phyloP scores from a whole-genome alignment of 148 eudicot genomes.

The Rhododendron williamsianum region DNA sequence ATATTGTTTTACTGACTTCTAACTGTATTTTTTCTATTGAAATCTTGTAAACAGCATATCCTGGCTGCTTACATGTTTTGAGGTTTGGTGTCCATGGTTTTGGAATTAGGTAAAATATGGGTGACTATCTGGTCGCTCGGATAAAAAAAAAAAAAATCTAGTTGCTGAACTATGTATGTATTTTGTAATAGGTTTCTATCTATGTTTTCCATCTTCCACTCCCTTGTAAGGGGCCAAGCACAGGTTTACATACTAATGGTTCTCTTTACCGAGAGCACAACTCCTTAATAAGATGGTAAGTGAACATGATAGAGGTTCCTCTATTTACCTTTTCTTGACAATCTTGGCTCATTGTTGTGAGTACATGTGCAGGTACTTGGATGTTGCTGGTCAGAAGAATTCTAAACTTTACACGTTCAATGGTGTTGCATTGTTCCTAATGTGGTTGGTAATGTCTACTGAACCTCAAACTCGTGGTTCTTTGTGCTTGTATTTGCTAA shows the following conservation, averaged over 20 bases:
- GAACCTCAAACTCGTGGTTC: background rate
- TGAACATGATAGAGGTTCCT: background rate
- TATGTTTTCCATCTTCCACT: conserved; percentile 50
- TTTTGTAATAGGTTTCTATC: conserved; percentile 60
- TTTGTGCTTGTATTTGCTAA: background rate
- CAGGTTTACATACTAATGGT: conserved; percentile 69
- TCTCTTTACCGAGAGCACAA: conserved; percentile 78
- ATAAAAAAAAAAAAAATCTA: no score
- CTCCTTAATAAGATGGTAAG: conserved; percentile 86
- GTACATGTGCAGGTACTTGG: conserved; percentile 61
- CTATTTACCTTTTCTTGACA: background rate
- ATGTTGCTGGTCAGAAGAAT: conserved; percentile 70
- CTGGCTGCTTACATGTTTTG: background rate
- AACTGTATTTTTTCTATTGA: background rate
- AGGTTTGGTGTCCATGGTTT: background rate
- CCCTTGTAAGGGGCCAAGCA: conserved; percentile 61
- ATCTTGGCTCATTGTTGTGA: background rate
- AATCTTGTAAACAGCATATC: background rate
- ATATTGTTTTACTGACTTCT: background rate
- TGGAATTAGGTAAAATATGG: background rate
- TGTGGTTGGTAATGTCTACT: conserved; percentile 69
- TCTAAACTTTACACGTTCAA: conserved; percentile 66
- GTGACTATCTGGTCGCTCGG: background rate
- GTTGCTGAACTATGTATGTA: background rate
- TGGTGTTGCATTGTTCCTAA: conserved; percentile 74